Evolutionary conservation across 495 filamentous ascomycete genomes (phyloP).

Genomic region (Daldinia grandis): DNA sequence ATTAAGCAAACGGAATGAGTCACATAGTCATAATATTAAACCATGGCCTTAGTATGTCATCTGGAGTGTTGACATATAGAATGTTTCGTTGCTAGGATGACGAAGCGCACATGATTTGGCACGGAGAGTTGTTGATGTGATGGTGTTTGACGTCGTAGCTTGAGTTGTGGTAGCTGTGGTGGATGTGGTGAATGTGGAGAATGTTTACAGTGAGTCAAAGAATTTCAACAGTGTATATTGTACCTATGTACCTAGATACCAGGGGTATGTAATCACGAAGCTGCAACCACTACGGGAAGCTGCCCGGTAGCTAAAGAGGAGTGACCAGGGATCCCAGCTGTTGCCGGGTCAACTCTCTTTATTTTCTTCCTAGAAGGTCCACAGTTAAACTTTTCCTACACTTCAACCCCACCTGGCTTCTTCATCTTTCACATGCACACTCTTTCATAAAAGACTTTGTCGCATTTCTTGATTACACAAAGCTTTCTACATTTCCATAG

Average conservation of each 20-base stretch:
- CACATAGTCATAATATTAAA: conserved; percentile 12
- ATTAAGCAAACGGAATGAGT: conserved; percentile 34
- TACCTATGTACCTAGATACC: conserved; percentile 9
- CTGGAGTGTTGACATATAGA: not conserved
- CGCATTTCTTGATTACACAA: conserved; percentile 15
- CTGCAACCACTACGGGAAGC: conserved; percentile 7
- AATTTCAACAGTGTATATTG: not conserved
- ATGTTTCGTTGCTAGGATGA: conserved; percentile 28
- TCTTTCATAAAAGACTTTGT: conserved; percentile 18
- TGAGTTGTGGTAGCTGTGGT: conserved; percentile 4
- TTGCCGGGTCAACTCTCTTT: conserved; percentile 2
- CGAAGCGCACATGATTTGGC: conserved; percentile 7
- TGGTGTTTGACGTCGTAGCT: conserved; percentile 9
- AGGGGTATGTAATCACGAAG: too few species aligned
- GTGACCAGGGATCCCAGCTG: not conserved
- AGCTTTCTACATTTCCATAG: conserved; percentile 24
- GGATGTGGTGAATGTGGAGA: conserved; percentile 35
- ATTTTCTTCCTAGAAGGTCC: conserved; percentile 20
- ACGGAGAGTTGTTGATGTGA: conserved; percentile 24
- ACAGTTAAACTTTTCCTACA: conserved; percentile 1
- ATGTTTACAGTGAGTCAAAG: conserved; percentile 13
- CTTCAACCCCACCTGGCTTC: not conserved
- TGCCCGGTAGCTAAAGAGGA: not conserved
- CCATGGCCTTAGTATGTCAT: not conserved
- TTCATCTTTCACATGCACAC: conserved; percentile 27